Evolutionary conservation across 768 basidiomycete species (phyloP), one percentile per base, ranked within the genome.

Genomic region (Suillus hirtellus): DNA sequence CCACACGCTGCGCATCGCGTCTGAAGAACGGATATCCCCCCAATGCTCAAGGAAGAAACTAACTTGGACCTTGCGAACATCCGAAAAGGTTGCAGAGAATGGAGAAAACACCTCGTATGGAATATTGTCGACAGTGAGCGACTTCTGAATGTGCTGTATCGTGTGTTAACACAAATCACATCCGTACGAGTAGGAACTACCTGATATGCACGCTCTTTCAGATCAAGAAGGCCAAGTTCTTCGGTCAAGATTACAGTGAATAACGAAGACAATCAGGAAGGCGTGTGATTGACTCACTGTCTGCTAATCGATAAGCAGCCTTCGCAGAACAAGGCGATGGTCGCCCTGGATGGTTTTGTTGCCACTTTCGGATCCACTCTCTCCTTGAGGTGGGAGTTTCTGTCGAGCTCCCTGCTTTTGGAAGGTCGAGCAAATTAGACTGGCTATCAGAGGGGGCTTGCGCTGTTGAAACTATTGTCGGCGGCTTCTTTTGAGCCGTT

Each of bases 101-200:
- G 88, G 86, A 12, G 90, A 92, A 71, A 96, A 96, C 43, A 90
- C 87, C 72, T 96, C 93, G 67, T 89, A 88, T 2, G 90, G 89
- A 59, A 95, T 89, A 73, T 94, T 95, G 15, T 89, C 84, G 14
- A 90, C 84, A 0, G 86, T 88, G 52, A 96, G 82, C 0, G 87
- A 87, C 65, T 86, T 88, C 66, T 86, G 78, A 52, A 96, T 95
- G 72, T 94, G 89, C 85, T 92, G 59, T 40, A 43, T 49, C 60
- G 38, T 12, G 6, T 24, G n/a, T 37, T 24, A 44, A 47, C 50
- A 59, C 7, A 17, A 19, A 10, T 3, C 19, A 6, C 12, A 43
- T 52, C 11, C 40, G 49, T 24, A 34, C 17, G 31, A 64, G 40
- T n/a, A 31, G 1, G 17, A 42, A 42, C 21, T 67, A 77, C 80